phyloP scores from a whole-genome alignment of 371 early-diverging fungal species.

The Rhizopus microsporus region DNA sequence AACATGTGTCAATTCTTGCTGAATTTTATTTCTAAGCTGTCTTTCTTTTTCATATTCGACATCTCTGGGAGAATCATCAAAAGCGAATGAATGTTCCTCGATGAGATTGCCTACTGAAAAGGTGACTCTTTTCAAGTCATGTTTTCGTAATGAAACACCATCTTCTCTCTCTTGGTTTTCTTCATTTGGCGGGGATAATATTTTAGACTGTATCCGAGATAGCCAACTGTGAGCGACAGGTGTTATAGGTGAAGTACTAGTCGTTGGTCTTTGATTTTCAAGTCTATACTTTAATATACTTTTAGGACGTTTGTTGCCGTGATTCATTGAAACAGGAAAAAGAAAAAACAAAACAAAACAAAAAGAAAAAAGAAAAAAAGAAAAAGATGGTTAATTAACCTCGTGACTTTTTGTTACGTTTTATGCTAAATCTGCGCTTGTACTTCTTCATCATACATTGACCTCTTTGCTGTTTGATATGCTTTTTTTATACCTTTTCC shows the following conservation, averaged over 20 bases:
- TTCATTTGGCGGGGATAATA: slow-evolving; percentile 11
- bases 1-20: not conserved
- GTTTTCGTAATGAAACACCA: slow-evolving; percentile 26
- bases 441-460: too few species aligned
- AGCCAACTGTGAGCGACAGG: slow-evolving; percentile 17
- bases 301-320: slow-evolving; percentile 11
- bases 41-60: slow-evolving; percentile 22
- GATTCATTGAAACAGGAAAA: slow-evolving; percentile 2
- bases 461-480: too few species aligned
- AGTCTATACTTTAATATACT: slow-evolving; percentile 24
- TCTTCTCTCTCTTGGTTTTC: slow-evolving; percentile 9
- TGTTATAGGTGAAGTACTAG: slow-evolving; percentile 2
- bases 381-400: slow-evolving; percentile 3
- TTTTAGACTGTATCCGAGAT: slow-evolving; percentile 25
- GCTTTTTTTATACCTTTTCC: too few species aligned
- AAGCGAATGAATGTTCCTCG: slow-evolving; percentile 31
- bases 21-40: not conserved
- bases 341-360: slow-evolving; percentile 3
- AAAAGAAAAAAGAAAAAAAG: slow-evolving; percentile 12
- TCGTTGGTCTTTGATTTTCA: slow-evolving; percentile 2
- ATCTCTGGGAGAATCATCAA: slow-evolving; percentile 21
- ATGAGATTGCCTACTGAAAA: slow-evolving; percentile 40
- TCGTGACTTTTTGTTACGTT: not conserved
- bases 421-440: too few species aligned
- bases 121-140: slow-evolving; percentile 44